Base-by-base conservation (phyloP, 768 basidiomycete genomes). In the Trametes maxima region DNA sequence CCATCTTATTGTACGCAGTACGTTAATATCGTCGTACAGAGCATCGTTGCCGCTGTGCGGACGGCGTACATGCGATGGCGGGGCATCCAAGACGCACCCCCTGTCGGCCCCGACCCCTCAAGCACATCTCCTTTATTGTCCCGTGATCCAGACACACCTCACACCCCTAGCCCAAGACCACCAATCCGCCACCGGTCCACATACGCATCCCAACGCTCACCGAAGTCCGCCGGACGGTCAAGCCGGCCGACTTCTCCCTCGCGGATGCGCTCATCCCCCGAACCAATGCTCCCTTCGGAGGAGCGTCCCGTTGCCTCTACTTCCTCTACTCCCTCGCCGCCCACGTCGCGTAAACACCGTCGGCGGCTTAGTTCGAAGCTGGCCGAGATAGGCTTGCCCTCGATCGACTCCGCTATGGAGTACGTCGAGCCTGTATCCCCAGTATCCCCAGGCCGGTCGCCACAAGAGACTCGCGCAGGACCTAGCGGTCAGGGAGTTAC, bases 371-470 rank as follows among this genome's bases (percentile, higher is more conserved):
- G 17, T 12, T 12, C 43, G 21, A 10, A n/a, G 50, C 42, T 46
- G 21, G 28, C 49, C 7, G 44, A 46, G 14, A 5, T 42, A 4
- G 44, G 13, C 17, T 22, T 60, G 1, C 52, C 52, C 0, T 60
- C 59, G 1, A 60, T 60, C 37, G 52, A 54, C 46, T 36, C 51
- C 2, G 52, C 59, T 11, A 25, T 54, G 59, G 59, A 60, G 25
- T n/a, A n/a, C 25, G 52, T 60, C 22, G 52, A 53, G 13, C 16
- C 45, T 13, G 7, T 11, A 0, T 19, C 36, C 8, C 17, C 42
- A 16, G 2, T 17, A 0, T 22, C 44, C 11, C 36, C 36, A 2
- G 48, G 33, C 0, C 57, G 57, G 10, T 40, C 57, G 10, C 56
- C 56, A 14, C 40, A 43, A 12, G 47, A 49, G 16, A 47, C 50